Conservation (phyloP, 2,329 filamentous ascomycete species). For the Stemphylium vesicarium region DNA sequence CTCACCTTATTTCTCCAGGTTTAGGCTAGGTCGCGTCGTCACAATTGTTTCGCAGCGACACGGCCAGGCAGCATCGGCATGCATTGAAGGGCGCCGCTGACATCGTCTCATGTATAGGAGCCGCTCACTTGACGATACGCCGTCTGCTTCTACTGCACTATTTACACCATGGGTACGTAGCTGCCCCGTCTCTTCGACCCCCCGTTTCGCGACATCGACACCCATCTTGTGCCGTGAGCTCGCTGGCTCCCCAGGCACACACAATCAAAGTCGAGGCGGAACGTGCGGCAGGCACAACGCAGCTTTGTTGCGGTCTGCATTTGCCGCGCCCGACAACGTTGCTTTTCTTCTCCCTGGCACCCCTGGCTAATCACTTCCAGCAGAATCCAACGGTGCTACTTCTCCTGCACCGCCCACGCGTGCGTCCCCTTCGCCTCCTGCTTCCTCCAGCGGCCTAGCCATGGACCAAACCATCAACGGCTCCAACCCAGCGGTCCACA, state of each 20-base stretch:
- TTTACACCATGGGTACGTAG: constrained; percentile 49
- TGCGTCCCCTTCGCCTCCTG: constrained; percentile 56
- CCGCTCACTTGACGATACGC: constrained; percentile 41
- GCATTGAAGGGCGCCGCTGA: constrained; percentile 30
- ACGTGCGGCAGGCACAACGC: constrained; percentile 18
- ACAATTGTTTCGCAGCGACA: constrained; percentile 35
- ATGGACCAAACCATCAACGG: constrained; percentile 65
- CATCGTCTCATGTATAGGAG: constrained; percentile 34
- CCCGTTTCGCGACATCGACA: constrained; percentile 18
- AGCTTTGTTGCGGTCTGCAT: constrained; percentile 21
- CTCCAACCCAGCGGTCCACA: constrained; percentile 58
- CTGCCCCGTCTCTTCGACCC: constrained; percentile 9
- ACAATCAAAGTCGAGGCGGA: constrained; percentile 5
- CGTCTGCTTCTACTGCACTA: constrained; percentile 38
- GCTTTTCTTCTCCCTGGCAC: constrained; percentile 12
- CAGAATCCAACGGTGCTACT: constrained; percentile 55
- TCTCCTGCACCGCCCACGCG: constrained; percentile 53
- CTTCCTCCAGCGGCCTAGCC: constrained; percentile 59
- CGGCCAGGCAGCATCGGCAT: constrained; percentile 20
- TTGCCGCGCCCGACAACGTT: constrained; percentile 12
- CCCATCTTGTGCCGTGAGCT: constrained; percentile 13
- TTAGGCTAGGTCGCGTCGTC: constrained; percentile 43
- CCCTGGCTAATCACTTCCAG: constrained; percentile 34
- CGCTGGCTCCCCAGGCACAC: constrained; percentile 15
- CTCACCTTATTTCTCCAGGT: constrained; percentile 44